A percentile compares a stretch with the other conserved stretches of the same genome.
Evolutionary conservation across 2,329 filamentous ascomycete species (phyloP).

Genomic region (Malbranchea zuffiana): DNA sequence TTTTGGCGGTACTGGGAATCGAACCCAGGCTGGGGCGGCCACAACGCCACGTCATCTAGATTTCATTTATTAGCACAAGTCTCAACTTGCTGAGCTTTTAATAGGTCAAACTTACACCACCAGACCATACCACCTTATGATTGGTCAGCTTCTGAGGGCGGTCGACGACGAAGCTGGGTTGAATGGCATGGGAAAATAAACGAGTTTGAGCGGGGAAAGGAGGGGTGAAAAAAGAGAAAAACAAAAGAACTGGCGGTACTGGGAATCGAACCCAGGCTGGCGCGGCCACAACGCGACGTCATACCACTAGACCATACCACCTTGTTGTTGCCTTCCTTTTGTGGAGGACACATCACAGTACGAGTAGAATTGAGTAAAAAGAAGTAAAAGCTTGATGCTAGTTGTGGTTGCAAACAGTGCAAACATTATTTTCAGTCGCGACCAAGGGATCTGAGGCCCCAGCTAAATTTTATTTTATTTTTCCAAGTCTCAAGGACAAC

Average conservation of each 20-base stretch:
- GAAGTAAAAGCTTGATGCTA: too few relatives aligned
- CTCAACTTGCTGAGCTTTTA: too few relatives aligned
- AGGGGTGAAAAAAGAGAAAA: conserved; percentile 2
- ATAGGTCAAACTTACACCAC: too few relatives aligned
- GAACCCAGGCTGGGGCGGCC: conserved; percentile 10
- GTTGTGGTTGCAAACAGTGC: conserved; percentile 8
- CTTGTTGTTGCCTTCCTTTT: too few relatives aligned
- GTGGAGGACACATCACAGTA: too few relatives aligned
- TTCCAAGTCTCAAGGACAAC: background rate
- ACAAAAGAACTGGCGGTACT: conserved; percentile 6
- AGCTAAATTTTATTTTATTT: background rate
- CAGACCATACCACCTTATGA: conserved; percentile 19
- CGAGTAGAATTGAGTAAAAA: too few relatives aligned
- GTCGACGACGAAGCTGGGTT: too few relatives aligned
- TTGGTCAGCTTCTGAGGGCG: too few relatives aligned
- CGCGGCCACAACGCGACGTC: conserved; percentile 10
- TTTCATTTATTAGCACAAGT: too few relatives aligned
- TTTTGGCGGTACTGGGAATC: conserved; percentile 11
- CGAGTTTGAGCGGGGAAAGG: too few relatives aligned
- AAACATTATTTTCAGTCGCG: background rate
- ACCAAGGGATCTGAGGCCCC: background rate
- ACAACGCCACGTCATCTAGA: conserved; percentile 11
- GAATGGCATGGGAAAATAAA: too few relatives aligned
- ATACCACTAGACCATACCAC: conserved; percentile 19
- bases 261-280: conserved; percentile 11